Percentiles rank a stretch among this genome's conserved stretches.
phyloP scores from a whole-genome alignment of 176 grass and related monocot species.

The Carex pumila region DNA sequence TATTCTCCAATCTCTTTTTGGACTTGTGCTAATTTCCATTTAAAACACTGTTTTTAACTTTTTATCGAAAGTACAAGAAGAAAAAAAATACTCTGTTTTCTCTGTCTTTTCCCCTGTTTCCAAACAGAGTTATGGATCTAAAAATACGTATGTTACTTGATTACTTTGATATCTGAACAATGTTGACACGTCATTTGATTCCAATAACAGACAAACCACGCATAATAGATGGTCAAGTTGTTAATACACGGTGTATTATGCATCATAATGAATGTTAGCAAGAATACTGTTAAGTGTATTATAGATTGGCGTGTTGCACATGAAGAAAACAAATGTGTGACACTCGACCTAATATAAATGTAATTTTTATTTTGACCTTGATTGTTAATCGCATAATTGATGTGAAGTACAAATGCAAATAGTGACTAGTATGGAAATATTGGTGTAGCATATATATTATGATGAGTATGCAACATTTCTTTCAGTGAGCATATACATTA shows the following conservation, averaged over 20 bases:
- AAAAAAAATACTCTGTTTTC: background rate
- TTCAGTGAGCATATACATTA: too few species aligned
- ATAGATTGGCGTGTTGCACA: background rate
- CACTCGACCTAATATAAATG: background rate
- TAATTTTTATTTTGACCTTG: background rate
- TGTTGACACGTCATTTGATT: background rate
- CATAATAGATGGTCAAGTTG: background rate
- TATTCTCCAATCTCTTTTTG: conserved; percentile 14
- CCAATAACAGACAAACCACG: background rate
- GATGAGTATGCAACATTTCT: background rate
- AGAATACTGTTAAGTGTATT: background rate
- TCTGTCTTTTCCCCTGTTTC: background rate
- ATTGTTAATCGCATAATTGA: background rate
- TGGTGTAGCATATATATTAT: background rate
- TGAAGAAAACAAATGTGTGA: background rate
- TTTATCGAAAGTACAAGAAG: background rate
- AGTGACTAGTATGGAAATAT: background rate
- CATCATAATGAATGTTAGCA: background rate
- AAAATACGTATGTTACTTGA: background rate
- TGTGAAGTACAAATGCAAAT: background rate
- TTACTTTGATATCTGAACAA: background rate
- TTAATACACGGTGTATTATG: background rate
- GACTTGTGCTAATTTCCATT: background rate
- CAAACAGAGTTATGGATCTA: background rate
- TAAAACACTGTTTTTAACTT: background rate